Base-by-base conservation (phyloP, 2,329 filamentous ascomycete species). In the Cordyceps cateniannulata region DNA sequence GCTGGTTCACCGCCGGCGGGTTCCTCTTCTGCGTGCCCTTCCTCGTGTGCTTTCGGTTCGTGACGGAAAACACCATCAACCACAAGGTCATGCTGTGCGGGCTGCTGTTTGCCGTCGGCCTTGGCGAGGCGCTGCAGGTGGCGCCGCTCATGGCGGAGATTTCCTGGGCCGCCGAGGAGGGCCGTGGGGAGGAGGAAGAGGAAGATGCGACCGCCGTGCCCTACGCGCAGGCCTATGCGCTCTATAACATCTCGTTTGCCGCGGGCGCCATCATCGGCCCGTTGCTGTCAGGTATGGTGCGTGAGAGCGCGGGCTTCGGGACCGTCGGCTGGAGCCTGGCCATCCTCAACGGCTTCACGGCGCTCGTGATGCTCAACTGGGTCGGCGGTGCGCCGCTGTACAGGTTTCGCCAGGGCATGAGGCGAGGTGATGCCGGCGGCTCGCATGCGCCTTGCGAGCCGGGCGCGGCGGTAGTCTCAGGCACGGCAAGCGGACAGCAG, bases 121-220 rank as follows among this genome's bases (percentile, higher is more conserved):
- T 73, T 9, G 67, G 69, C 2, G 63, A 69, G 51, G 62, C 68
- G 9, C 70, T 69, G n/a, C 68, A 72, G n/a, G 68, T 73, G 22
- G 69, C 69, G 2, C 71, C 71, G 3, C 49, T 74, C 57, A 74
- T 73, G 68, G 72, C 72, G 2, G 72, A 74, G 63, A 73, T 74
- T 44, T 72, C 69, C 40, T 74, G 70, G 69, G 64, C 71, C 4
- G 65, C 71, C 9, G 56, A 65, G 18, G 64, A 59, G 16, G 59
- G 57, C 10, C 38, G 40, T 18, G 25, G 47, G 25, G 57, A 42
- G 1, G 38, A 40, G 14, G 29, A 5, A 8, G 54, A 29, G 5
- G 55, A 32, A 1, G 55, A 60, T 6, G 63, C 70, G 52, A 62
- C 56, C 12, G 63, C 66, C 18, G 67, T 66, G 16, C 71, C 73